Evolutionary conservation across 2,329 filamentous ascomycete genomes (phyloP).

Genomic region (Huntiella bhutanensis): DNA sequence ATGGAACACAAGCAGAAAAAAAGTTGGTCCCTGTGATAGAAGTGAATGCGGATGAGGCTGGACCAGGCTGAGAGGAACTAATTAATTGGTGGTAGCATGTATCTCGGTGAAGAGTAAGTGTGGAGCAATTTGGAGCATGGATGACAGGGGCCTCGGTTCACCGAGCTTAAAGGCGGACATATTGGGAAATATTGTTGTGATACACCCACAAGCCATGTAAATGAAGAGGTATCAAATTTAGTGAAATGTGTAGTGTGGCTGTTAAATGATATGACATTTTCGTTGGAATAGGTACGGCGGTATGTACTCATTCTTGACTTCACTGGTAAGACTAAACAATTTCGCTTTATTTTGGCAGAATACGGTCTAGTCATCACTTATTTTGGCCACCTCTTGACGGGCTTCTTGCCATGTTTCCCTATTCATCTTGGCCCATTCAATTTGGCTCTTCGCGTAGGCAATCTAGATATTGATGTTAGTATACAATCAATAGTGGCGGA

Average conservation of each 20-base stretch:
- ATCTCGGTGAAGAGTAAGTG: neutral
- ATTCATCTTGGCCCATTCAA: constrained; percentile 83
- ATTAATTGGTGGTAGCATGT: neutral
- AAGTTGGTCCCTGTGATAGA: neutral
- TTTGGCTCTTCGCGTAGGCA: constrained; percentile 77
- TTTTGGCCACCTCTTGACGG: constrained; percentile 71
- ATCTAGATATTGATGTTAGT: constrained; percentile 36
- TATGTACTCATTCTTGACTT: too few relatives aligned
- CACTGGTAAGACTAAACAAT: too few relatives aligned
- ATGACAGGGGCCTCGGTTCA: too few relatives aligned
- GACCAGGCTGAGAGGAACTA: constrained; percentile 4
- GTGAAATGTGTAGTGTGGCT: too few relatives aligned
- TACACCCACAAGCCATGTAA: too few relatives aligned
- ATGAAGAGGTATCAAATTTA: too few relatives aligned
- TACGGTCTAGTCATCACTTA: constrained; percentile 37
- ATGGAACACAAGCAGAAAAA: neutral
- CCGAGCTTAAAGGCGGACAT: too few relatives aligned
- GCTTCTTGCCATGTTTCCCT: constrained; percentile 88
- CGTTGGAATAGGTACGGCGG: too few relatives aligned
- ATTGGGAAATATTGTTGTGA: too few relatives aligned
- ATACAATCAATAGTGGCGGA: constrained; percentile 1
- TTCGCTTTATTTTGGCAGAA: neutral
- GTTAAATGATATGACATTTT: too few relatives aligned
- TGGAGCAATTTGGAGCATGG: neutral
- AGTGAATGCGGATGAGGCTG: constrained; percentile 1